Conservation (phyloP, 1,284 basidiomycete genomes). For the Leccinum fuscescens region DNA sequence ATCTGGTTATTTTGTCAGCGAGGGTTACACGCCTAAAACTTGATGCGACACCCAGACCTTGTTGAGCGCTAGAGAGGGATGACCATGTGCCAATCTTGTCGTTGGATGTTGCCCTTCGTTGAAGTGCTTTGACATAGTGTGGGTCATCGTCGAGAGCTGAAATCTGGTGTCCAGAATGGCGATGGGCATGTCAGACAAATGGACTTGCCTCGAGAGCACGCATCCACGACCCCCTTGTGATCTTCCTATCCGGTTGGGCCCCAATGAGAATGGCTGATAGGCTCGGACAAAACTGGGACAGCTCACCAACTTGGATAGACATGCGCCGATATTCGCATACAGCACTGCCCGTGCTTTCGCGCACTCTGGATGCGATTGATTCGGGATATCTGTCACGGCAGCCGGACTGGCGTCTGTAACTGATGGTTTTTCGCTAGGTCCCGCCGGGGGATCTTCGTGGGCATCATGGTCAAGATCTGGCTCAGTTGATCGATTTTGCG, state of each 20-base stretch:
- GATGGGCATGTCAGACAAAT: not conserved
- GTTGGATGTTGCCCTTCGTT: slow-evolving; percentile 83
- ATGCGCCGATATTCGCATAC: slow-evolving; percentile 81
- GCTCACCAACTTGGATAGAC: slow-evolving; percentile 70
- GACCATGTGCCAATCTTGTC: slow-evolving; percentile 82
- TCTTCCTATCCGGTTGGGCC: slow-evolving; percentile 51
- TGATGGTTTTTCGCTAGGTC: slow-evolving; percentile 21
- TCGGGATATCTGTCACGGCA: slow-evolving; percentile 4
- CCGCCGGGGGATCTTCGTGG: slow-evolving; percentile 12
- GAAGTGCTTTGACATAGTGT: slow-evolving; percentile 82
- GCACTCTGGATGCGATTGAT: slow-evolving; percentile 42
- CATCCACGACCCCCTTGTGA: slow-evolving; percentile 70
- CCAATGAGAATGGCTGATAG: slow-evolving; percentile 3
- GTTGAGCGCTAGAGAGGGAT: slow-evolving; percentile 76
- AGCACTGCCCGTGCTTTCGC: slow-evolving; percentile 63
- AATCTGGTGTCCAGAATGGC: slow-evolving; percentile 7
- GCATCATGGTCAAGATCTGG: slow-evolving; percentile 11
- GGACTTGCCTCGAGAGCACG: slow-evolving; percentile 68
- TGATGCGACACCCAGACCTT: slow-evolving; percentile 52
- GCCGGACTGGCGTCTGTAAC: slow-evolving; percentile 2
- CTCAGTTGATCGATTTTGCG: slow-evolving; percentile 29
- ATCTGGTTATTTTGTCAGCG: slow-evolving; percentile 51
- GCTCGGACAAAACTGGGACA: not conserved
- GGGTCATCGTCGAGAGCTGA: slow-evolving; percentile 85
- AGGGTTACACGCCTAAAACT: not conserved